Conservation (phyloP, 2,329 filamentous ascomycete genomes). For the Colletotrichum sublineola region DNA sequence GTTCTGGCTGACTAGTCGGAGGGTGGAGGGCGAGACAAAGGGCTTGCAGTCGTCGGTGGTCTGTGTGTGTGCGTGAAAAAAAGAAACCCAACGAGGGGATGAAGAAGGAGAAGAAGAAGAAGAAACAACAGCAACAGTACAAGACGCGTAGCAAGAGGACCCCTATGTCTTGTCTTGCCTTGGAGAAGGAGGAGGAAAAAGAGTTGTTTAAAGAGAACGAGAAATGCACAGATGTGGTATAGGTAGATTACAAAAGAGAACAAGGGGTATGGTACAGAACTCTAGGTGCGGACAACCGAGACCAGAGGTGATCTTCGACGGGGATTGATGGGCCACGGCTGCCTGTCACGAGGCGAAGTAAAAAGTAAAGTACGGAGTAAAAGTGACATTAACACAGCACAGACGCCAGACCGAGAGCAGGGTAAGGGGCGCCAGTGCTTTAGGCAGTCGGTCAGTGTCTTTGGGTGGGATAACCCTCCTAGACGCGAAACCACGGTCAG, state of each 20-base stretch:
- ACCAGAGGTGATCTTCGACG: conserved; percentile 25
- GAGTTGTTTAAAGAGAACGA: conserved; percentile 18
- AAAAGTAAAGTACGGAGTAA: conserved; percentile 1
- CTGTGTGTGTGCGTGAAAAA: background rate
- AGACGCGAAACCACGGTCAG: conserved; percentile 3
- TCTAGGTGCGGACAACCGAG: conserved; percentile 6
- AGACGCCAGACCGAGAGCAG: conserved; percentile 7
- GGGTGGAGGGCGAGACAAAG: conserved; percentile 14
- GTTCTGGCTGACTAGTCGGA: conserved; percentile 3
- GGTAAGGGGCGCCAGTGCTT: conserved; percentile 3
- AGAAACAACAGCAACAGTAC: conserved; percentile 14
- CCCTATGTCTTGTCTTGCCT: conserved; percentile 4
- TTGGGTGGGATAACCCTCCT: background rate
- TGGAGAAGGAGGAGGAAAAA: background rate
- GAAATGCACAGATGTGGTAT: background rate
- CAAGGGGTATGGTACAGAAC: too few relatives aligned
- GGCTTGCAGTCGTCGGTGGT: conserved; percentile 9
- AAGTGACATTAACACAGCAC: conserved; percentile 30
- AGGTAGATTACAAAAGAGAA: background rate
- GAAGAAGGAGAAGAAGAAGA: conserved; percentile 1
- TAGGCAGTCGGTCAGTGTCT: background rate
- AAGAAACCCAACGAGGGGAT: background rate
- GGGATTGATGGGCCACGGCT: conserved; percentile 24
- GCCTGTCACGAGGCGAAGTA: conserved; percentile 40
- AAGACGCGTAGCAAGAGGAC: background rate